Base-by-base conservation (phyloP, 2,329 filamentous ascomycete genomes). In the Arthrobotrys pseudoclavata region DNA sequence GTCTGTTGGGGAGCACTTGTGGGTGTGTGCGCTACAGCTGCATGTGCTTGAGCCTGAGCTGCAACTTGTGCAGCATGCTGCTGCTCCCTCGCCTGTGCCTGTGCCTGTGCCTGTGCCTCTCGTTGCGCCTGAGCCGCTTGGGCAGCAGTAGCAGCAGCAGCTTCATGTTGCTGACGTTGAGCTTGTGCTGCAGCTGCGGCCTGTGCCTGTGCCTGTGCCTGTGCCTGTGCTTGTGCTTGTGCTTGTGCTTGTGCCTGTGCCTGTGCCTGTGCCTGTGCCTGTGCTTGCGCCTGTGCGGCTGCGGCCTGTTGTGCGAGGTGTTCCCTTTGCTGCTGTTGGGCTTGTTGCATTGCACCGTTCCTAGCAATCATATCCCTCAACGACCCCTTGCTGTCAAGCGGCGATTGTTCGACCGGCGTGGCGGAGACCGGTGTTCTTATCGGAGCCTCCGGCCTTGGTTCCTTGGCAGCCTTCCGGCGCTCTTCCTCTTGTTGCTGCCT, bases 341-440 rank as follows among this genome's bases (percentile, higher is more conserved):
- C 80, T 82, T 84, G 84, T 69, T 83, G 87, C 81, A 42, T 52
- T 13, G 71, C 76, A 42, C 76, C 67, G 20, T 79, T 71, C 24
- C 66, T 79, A 18, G 78, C 67, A 22, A 68, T 72, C n/a, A 70
- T 68, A 15, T 79, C 75, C 47, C 79, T 79, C 52, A 85, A 72
- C 80, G 84, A 86, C 79, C 84, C 83, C 76, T 86, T 86, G 26
- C 86, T 84, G 52, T 86, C 85, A 15, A 84, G 84, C 79, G 85
- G 85, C 10, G 84, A 85, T 26, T 83, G 83, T 68, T 84, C 84
- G 10, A 68, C 50, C 3, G 66, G 66, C 18, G 72, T 80, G 83
- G 83, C 67, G 82, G 85, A 26, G 89, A 83, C 79, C 87, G 86
- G 64, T 87, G 86, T 79, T 88, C 87, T 57, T 82, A 82, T 37